Conservation (phyloP, 148 eudicot species). For the Mesembryanthemum crystallinum region DNA sequence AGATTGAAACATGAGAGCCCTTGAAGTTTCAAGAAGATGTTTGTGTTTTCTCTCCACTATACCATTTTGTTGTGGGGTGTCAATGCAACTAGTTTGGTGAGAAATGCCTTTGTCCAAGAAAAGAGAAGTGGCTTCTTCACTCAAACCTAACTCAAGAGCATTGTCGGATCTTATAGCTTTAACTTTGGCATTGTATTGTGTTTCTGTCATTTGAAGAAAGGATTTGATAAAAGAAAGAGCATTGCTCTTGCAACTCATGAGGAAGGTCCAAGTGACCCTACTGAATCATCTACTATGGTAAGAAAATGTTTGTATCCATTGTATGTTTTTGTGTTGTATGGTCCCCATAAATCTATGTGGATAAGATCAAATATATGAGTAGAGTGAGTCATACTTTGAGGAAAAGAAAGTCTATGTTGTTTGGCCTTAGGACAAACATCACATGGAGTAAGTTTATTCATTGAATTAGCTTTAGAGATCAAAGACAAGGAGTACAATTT, state of each 20-base stretch:
- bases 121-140: not conserved
- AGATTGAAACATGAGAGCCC: not conserved
- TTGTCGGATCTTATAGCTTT: not conserved
- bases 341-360: not conserved
- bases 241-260: not conserved
- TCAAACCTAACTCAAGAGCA: not conserved
- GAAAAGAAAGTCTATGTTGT: not conserved
- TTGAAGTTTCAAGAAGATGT: not conserved
- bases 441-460: not conserved
- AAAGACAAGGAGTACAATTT: not conserved
- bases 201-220: not conserved
- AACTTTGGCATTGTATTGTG: not conserved
- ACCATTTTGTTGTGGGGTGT: not conserved
- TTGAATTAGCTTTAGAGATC: not conserved
- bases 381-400: not conserved
- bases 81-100: not conserved
- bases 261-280: not conserved
- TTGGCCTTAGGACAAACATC: not conserved
- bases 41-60: not conserved
- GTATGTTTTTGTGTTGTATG: not conserved
- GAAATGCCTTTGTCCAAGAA: not conserved
- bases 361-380: not conserved
- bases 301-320: not conserved
- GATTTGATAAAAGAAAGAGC: not conserved
- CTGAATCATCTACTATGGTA: not conserved